Evolutionary conservation across 257 asterid species (phyloP), one percentile per base, ranked within the genome.

Genomic region (Echites panduratus): DNA sequence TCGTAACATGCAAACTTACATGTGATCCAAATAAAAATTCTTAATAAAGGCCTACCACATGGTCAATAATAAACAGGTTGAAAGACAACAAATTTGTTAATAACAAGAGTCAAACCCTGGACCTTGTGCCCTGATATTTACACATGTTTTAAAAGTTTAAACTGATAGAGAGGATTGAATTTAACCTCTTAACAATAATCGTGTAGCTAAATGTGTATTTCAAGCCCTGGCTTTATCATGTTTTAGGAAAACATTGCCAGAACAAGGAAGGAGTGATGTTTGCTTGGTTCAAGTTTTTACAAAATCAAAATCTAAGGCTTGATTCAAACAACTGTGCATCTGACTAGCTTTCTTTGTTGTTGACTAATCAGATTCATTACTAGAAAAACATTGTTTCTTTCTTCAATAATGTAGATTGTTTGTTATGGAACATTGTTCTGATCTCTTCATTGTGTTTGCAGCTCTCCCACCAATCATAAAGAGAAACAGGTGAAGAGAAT

Each of bases 401-500:
- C 17, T 11, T 40, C 71, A 32, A 32, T 32, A 32, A 32, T 32
- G 38, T 32, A 32, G 38, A 1, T 32, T 32, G 38, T 3, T 32
- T 32, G 38, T 59, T 50, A 62, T 50, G 64, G 29, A 22, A 20
- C 29, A 22, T 45, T 32, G 19, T 26, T 61, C 14, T 32, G 22
- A 14, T 70, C 54, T 68, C 49, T 63, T 78, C 47, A 9, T 45
- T 62, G 53, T 44, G 47, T 59, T 73, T 85, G 78, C 88, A 94
- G 97, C 85, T 86, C 92, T 75, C 95, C 95, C 1, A 82, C 83
- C 73, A 73, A 87, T 85, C 81, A 77, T 57, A 83, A 78, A 81
- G 88, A 90, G 84, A 92, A 75, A 81, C 48, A 71, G n/a, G 77
- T 92, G 65, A 95, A 95, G 89, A 83, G 97, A 84, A 85, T 92